Conservation (phyloP, 139 green algal genomes). For the Picochlorum sp. region DNA sequence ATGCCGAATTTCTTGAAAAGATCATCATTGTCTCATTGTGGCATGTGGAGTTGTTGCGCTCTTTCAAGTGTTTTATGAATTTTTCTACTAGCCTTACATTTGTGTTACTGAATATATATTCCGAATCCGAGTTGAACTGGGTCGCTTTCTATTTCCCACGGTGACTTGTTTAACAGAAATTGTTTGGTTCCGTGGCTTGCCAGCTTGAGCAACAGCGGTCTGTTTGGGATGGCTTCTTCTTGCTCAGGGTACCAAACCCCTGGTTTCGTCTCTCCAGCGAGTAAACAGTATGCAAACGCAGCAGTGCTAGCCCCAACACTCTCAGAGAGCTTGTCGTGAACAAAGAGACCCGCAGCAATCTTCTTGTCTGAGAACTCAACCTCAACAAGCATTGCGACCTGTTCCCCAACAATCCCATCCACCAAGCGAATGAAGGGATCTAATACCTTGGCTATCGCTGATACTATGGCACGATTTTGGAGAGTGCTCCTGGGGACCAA, state of each 20-base stretch:
- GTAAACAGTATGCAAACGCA: constrained; percentile 65
- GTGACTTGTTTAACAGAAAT: constrained; percentile 65
- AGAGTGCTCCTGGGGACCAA: constrained; percentile 52
- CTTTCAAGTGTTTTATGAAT: background rate
- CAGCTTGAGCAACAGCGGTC: constrained; percentile 39
- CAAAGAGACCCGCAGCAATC: constrained; percentile 64
- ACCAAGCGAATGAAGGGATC: constrained; percentile 63
- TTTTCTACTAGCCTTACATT: constrained; percentile 1
- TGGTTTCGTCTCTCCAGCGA: constrained; percentile 67
- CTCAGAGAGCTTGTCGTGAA: constrained; percentile 65
- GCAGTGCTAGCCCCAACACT: constrained; percentile 55
- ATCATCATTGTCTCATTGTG: constrained; percentile 41
- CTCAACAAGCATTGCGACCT: constrained; percentile 83
- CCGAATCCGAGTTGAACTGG: constrained; percentile 59
- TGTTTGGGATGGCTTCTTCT: constrained; percentile 42
- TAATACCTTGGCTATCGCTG: constrained; percentile 40
- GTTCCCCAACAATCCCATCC: constrained; percentile 74
- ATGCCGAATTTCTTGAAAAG: constrained; percentile 48
- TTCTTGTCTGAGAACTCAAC: constrained; percentile 74
- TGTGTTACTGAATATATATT: constrained; percentile 35
- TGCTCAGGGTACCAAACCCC: constrained; percentile 97
- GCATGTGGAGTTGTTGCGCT: constrained; percentile 18
- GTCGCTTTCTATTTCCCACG: constrained; percentile 65
- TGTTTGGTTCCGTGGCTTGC: constrained; percentile 43
- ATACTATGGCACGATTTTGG: constrained; percentile 34